Percentiles rank a stretch among this genome's conserved stretches.
Evolutionary conservation across 2,329 filamentous ascomycete species (phyloP).

Genomic region (Sclerotinia glacialis): DNA sequence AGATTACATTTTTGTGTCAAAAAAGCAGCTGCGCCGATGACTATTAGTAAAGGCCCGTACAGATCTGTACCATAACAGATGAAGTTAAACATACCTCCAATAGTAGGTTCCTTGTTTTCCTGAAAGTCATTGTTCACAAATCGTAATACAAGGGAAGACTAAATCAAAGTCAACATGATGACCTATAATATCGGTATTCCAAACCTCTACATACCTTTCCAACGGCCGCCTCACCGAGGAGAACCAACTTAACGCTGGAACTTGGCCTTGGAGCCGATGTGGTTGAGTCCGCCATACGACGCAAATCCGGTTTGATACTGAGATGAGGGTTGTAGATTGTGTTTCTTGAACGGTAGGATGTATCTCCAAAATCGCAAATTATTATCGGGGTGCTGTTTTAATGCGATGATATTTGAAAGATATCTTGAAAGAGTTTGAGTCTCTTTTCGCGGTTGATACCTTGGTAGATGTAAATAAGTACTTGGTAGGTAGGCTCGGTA

Average conservation of each 20-base stretch:
- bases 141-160: conserved; percentile 95
- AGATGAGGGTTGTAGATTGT: conserved; percentile 2
- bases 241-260: conserved; percentile 98
- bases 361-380: conserved; percentile 7
- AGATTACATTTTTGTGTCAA: conserved; percentile 98
- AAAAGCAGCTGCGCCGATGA: conserved; percentile 70
- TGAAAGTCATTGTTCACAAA: conserved; percentile 99
- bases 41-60: background rate
- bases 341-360: background rate
- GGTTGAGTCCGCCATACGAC: conserved; percentile 67
- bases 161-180: conserved; percentile 24
- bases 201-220: conserved; percentile 72
- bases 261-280: conserved; percentile 86
- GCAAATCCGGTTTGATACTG: conserved; percentile 9
- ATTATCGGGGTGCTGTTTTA: background rate
- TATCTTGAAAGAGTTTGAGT: background rate
- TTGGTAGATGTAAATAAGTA: conserved; percentile 13
- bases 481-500: background rate
- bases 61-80: background rate
- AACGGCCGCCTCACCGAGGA: conserved; percentile 94
- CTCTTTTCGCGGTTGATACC: conserved; percentile 8
- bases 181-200: background rate
- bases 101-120: conserved; percentile 99
- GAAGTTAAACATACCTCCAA: conserved; percentile 67
- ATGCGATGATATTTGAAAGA: background rate